Percentiles rank a stretch among this genome's conserved stretches.
These are phyloP conservation scores for Termitomyces sp. DNA, from an alignment of 768 basidiomycete genomes.

Conservation along the genomic window DNA sequence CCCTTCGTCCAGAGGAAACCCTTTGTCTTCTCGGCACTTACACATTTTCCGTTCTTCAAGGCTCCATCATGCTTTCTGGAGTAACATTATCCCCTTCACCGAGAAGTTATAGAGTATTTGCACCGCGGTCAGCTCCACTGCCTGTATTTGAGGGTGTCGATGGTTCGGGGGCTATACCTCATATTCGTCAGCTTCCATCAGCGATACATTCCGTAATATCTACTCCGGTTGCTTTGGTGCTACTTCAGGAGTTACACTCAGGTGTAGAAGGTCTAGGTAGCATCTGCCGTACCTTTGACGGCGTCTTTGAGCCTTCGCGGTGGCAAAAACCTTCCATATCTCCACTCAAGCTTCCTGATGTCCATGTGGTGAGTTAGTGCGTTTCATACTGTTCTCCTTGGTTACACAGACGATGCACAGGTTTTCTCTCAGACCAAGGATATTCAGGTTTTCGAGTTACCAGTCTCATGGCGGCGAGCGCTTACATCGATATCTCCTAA, in stretches of 20 bases:
- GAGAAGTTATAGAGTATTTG: constrained; percentile 51
- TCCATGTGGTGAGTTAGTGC: constrained; percentile 38
- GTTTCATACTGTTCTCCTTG: not conserved
- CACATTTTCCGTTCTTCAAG: constrained; percentile 54
- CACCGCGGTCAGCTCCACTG: constrained; percentile 75
- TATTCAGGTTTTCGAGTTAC: constrained; percentile 29
- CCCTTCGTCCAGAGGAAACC: constrained; percentile 42
- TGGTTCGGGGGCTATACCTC: constrained; percentile 8
- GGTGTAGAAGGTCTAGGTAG: constrained; percentile 63
- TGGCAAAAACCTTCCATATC: constrained; percentile 28
- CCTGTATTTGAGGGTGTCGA: constrained; percentile 36
- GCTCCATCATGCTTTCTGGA: constrained; percentile 55
- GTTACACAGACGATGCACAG: constrained; percentile 17
- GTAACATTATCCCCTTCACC: constrained; percentile 37
- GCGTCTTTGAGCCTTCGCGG: constrained; percentile 51
- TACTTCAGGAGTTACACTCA: constrained; percentile 52
- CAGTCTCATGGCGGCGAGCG: constrained; percentile 32
- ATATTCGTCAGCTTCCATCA: constrained; percentile 13
- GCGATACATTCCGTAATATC: constrained; percentile 13
- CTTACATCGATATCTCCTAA: constrained; percentile 18
- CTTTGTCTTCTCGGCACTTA: constrained; percentile 69
- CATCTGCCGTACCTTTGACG: constrained; percentile 57
- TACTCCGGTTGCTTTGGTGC: constrained; percentile 33
- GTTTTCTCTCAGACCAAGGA: constrained; percentile 31
- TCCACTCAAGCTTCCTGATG: constrained; percentile 38